Evolutionary conservation across 257 asterid species (phyloP), one percentile per base, ranked within the genome.

Genomic region (Nicotiana knightiana): DNA sequence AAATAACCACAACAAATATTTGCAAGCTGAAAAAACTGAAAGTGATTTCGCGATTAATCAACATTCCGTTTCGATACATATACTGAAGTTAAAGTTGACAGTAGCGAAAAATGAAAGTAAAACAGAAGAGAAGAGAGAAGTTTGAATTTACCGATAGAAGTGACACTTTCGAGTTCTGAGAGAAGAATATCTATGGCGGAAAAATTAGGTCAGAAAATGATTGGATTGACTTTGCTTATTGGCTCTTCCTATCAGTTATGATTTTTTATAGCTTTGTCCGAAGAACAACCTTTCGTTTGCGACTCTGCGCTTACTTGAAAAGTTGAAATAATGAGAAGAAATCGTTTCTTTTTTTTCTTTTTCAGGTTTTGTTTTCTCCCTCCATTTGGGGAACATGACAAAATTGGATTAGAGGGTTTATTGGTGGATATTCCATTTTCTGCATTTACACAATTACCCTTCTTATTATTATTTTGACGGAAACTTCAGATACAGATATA

Each of bases 181-280:
- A 39, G 21, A 39, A n/a, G 61, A 55, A 62, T 39, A 62, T 63
- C 48, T 21, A 46, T 51, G 82, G 82, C 76, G 76, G 83, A 80
- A 39, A 58, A 64, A 63, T 26, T 80, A 80, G 83, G 83, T 80
- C 48, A 46, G 46, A 64, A 63, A 80, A 28, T 64, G 81, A 77
- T 57, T 77, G 81, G 68, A 68, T 46, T 73, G 62, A 73, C 62
- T 73, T 12, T 0, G 43, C 16, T 12, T 6, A 73, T 48, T 48
- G 79, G 79, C 63, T 48, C 79, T 73, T 46, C 24, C 79, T 24
- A 51, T 48, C 7, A 33, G 48, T 46, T 24, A 21, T 7, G 57
- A 51, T 58, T 24, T 46, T 71, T 46, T 62, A 64, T 73, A 48
- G 79, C 79, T 73, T 73, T 24, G 79, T 11, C 79, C 62, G 43